Conservation (phyloP, 768 basidiomycete species). For the Panaeolus cyanescens region DNA sequence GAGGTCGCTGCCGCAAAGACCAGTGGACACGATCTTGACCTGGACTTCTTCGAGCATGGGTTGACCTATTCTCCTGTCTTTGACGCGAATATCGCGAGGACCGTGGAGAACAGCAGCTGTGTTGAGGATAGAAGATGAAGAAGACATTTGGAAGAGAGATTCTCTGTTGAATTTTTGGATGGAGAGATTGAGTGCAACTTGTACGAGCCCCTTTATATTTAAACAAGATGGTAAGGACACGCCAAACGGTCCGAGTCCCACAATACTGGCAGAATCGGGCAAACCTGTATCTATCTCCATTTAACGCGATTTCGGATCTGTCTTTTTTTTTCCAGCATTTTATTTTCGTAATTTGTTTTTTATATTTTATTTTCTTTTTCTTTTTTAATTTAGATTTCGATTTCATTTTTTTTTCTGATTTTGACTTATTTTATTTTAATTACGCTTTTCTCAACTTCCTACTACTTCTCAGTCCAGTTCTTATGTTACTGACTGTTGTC, state of each 20-base stretch:
- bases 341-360: not conserved
- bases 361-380: not conserved
- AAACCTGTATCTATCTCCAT: slow-evolving; percentile 4
- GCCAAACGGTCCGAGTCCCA: slow-evolving; percentile 5
- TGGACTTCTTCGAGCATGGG: slow-evolving; percentile 77
- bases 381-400: not conserved
- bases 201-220: slow-evolving; percentile 2
- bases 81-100: slow-evolving; percentile 78
- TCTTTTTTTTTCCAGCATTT: not conserved
- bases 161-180: not conserved
- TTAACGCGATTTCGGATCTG: not conserved
- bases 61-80: slow-evolving; percentile 70
- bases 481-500: not conserved
- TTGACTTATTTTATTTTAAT: not conserved
- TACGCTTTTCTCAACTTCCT: not conserved
- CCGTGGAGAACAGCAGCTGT: slow-evolving; percentile 83
- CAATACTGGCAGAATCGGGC: not conserved
- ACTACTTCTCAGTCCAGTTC: not conserved
- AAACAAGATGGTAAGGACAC: not conserved
- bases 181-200: not conserved
- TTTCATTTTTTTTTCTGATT: not conserved
- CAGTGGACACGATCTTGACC: slow-evolving; percentile 79
- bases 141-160: slow-evolving; percentile 33
- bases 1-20: slow-evolving; percentile 88
- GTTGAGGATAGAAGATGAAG: slow-evolving; percentile 53